phyloP scores from a whole-genome alignment of 2,329 filamentous ascomycete genomes.

The Monilinia fructigena region DNA sequence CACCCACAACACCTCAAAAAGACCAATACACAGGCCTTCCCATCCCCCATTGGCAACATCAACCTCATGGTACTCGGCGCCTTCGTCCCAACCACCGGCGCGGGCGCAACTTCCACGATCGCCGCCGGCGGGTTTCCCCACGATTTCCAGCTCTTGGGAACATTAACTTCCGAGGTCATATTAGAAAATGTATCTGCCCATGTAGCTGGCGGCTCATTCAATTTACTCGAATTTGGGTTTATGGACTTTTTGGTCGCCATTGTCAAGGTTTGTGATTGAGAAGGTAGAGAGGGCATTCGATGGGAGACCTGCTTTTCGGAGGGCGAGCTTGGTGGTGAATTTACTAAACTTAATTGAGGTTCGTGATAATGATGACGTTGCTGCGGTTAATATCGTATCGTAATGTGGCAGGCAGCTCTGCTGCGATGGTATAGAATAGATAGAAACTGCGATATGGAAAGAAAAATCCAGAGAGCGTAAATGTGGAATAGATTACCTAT shows the following conservation, averaged over 20 bases:
- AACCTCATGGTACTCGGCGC: conserved; percentile 33
- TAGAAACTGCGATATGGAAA: background rate
- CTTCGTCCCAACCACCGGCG: conserved; percentile 32
- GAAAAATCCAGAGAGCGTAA: background rate
- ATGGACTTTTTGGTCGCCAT: conserved; percentile 25
- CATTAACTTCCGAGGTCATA: conserved; percentile 25
- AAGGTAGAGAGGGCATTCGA: conserved; percentile 32
- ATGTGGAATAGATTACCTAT: background rate
- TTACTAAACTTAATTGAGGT: conserved; percentile 35
- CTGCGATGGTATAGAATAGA: background rate
- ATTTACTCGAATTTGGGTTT: conserved; percentile 26
- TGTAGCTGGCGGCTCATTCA: conserved; percentile 21
- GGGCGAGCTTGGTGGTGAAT: conserved; percentile 38
- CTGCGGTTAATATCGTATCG: background rate
- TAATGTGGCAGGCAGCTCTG: background rate
- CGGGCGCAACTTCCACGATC: conserved; percentile 32
- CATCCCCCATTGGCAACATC: conserved; percentile 47
- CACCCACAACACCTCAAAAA: conserved; percentile 74
- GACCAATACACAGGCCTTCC: conserved; percentile 58
- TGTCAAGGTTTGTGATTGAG: conserved; percentile 20
- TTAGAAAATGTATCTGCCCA: conserved; percentile 38
- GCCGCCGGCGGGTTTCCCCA: conserved; percentile 37
- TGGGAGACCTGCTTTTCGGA: conserved; percentile 38
- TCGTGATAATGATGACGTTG: background rate
- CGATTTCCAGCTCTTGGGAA: conserved; percentile 36